Percentiles rank a stretch among this genome's conserved stretches.
phyloP scores from a whole-genome alignment of 2,329 filamentous ascomycete species.

The Cadophora sp. region DNA sequence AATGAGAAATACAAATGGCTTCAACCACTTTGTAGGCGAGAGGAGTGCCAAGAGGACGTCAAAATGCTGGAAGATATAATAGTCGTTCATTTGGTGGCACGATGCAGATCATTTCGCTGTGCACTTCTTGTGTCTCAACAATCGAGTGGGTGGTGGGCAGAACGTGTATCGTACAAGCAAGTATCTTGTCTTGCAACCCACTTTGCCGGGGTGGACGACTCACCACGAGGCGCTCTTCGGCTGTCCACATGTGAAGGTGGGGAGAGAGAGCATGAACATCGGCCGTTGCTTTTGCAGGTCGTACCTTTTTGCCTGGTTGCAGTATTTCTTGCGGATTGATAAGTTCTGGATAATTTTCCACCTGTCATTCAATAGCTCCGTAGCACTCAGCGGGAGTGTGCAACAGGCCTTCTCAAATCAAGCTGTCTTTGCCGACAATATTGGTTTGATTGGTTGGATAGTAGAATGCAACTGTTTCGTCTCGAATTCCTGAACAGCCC shows the following conservation, averaged over 20 bases:
- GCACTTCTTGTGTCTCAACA: conserved; percentile 11
- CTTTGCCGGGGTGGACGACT: neutral
- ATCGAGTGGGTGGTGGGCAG: neutral
- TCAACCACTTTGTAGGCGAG: neutral
- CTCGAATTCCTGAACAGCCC: neutral
- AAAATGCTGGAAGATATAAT: neutral
- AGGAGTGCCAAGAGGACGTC: neutral
- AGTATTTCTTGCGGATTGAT: conserved; percentile 3
- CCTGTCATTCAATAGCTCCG: conserved; percentile 8
- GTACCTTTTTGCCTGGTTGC: neutral
- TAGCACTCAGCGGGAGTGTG: conserved; percentile 16
- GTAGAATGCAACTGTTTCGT: neutral
- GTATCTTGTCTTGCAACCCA: conserved; percentile 11
- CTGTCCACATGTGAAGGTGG: conserved; percentile 19
- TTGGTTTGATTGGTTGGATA: neutral
- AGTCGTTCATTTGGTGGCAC: neutral
- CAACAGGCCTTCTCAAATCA: neutral
- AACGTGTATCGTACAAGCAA: conserved; percentile 16
- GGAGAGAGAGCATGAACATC: conserved; percentile 10
- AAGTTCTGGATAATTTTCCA: neutral
- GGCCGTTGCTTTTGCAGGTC: conserved; percentile 6
- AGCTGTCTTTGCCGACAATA: neutral
- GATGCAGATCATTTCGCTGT: neutral
- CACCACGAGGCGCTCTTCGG: conserved; percentile 18
- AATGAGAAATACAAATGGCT: neutral